phyloP scores from a whole-genome alignment of 805 yeast genomes.

The Kregervanrija delftensis region DNA sequence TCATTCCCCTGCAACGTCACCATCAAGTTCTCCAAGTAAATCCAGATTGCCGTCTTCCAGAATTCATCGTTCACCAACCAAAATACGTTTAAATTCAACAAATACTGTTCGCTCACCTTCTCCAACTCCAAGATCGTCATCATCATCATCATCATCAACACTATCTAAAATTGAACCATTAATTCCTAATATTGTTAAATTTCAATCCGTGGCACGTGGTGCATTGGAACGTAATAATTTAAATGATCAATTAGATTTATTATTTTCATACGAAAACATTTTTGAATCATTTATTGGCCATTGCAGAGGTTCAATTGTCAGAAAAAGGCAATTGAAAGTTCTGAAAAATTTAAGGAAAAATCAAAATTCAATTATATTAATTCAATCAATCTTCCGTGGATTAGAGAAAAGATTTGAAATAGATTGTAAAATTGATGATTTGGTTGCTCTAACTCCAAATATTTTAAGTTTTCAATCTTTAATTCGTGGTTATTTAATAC shows the following conservation, averaged over 20 bases:
- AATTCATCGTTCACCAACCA: conserved; percentile 13
- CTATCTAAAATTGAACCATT: conserved; percentile 17
- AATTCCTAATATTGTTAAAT: conserved; percentile 30
- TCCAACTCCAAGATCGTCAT: too few species aligned
- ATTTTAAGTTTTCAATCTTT: conserved; percentile 47
- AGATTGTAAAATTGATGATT: conserved; percentile 48
- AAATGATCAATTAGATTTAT: conserved; percentile 34
- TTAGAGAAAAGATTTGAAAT: conserved; percentile 48
- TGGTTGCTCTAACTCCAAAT: conserved; percentile 36
- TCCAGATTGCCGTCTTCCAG: conserved; percentile 1
- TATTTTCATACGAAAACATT: conserved; percentile 32
- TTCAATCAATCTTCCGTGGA: conserved; percentile 63
- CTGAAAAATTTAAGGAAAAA: conserved; percentile 14
- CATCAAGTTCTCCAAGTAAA: too few species aligned
- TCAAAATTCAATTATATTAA: conserved; percentile 27
- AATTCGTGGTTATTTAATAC: conserved; percentile 39
- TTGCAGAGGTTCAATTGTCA: conserved; percentile 35
- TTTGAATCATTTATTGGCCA: conserved; percentile 36
- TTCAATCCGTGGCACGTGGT: conserved; percentile 70
- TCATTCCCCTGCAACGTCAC: too few species aligned
- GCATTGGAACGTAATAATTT: conserved; percentile 46
- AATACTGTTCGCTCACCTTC: too few species aligned
- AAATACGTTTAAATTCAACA: conserved; percentile 4
- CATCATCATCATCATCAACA: not conserved
- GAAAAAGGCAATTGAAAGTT: conserved; percentile 23